phyloP scores from a whole-genome alignment of 306 rosid genomes.

The Acacia acuminata region DNA sequence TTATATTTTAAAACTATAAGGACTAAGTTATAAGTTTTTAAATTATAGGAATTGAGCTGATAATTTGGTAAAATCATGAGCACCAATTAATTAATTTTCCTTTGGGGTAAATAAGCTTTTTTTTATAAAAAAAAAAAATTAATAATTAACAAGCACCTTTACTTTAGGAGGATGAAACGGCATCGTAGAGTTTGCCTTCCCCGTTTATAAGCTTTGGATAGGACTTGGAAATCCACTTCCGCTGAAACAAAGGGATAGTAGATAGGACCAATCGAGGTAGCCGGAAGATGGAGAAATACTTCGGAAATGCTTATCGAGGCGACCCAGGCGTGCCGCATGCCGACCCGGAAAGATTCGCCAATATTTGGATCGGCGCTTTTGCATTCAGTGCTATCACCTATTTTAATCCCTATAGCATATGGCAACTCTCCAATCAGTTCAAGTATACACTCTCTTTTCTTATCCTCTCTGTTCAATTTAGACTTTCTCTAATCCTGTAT shows the following conservation, averaged over 20 bases:
- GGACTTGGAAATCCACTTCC: too few species aligned
- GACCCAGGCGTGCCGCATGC: slow-evolving; percentile 89
- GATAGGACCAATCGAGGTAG: background rate
- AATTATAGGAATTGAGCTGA: too few species aligned
- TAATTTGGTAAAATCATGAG: too few species aligned
- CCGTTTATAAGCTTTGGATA: too few species aligned
- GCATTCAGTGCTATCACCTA: slow-evolving; percentile 53
- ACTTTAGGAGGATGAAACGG: background rate
- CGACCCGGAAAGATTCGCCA: slow-evolving; percentile 57
- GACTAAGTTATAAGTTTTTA: too few species aligned
- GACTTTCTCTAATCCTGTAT: background rate
- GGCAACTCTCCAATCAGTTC: slow-evolving; percentile 71
- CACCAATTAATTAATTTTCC: too few species aligned
- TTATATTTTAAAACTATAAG: too few species aligned
- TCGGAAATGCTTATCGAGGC: slow-evolving; percentile 88
- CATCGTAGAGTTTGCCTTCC: background rate
- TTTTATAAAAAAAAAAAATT: too few species aligned
- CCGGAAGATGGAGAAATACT: slow-evolving; percentile 78
- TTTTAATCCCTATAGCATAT: slow-evolving; percentile 64
- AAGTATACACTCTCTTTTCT: slow-evolving; percentile 44
- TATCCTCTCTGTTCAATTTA: too few species aligned
- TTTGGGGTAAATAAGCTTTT: too few species aligned
- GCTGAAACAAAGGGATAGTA: too few species aligned
- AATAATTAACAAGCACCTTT: too few species aligned
- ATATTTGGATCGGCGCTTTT: slow-evolving; percentile 78